phyloP scores from a whole-genome alignment of 805 yeast genomes.

The Candida methanosorbosa region DNA sequence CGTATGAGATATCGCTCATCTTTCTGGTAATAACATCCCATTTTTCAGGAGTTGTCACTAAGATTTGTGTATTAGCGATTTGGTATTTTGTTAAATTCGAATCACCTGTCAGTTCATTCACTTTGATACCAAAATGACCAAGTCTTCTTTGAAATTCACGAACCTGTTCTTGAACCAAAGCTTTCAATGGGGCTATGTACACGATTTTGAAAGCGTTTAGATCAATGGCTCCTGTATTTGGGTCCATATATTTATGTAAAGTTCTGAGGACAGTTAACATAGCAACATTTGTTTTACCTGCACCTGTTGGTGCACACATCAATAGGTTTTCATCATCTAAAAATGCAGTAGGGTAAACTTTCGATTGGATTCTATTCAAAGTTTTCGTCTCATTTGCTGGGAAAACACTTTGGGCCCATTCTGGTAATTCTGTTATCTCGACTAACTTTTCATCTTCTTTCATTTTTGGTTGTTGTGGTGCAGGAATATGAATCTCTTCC shows the following conservation, averaged over 20 bases:
- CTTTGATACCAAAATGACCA: slow-evolving; percentile 53
- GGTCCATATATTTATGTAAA: slow-evolving; percentile 41
- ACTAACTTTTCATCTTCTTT: slow-evolving; percentile 36
- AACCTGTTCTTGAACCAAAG: slow-evolving; percentile 92
- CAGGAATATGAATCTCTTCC: slow-evolving; percentile 89
- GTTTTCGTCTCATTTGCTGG: slow-evolving; percentile 55
- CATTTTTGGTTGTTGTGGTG: slow-evolving; percentile 48
- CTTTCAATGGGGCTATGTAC: slow-evolving; percentile 89
- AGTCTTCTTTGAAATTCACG: slow-evolving; percentile 74
- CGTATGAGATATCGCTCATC: slow-evolving; percentile 54
- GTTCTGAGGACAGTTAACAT: slow-evolving; percentile 68
- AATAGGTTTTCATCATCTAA: slow-evolving; percentile 60
- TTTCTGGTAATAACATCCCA: slow-evolving; percentile 97
- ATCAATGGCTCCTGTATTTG: slow-evolving; percentile 38
- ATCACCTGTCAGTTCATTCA: slow-evolving; percentile 89
- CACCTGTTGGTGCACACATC: slow-evolving; percentile 97
- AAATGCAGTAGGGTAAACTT: slow-evolving; percentile 75
- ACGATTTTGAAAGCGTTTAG: slow-evolving; percentile 63
- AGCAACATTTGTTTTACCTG: slow-evolving; percentile 97
- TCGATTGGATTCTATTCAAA: slow-evolving; percentile 78
- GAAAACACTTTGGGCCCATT: slow-evolving; percentile 76
- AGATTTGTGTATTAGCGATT: slow-evolving; percentile 66
- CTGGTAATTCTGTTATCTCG: slow-evolving; percentile 56
- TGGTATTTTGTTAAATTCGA: slow-evolving; percentile 68
- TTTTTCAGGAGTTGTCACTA: slow-evolving; percentile 93